Conservation (phyloP, 345 rosid species). For the Eucalyptus marginata region DNA sequence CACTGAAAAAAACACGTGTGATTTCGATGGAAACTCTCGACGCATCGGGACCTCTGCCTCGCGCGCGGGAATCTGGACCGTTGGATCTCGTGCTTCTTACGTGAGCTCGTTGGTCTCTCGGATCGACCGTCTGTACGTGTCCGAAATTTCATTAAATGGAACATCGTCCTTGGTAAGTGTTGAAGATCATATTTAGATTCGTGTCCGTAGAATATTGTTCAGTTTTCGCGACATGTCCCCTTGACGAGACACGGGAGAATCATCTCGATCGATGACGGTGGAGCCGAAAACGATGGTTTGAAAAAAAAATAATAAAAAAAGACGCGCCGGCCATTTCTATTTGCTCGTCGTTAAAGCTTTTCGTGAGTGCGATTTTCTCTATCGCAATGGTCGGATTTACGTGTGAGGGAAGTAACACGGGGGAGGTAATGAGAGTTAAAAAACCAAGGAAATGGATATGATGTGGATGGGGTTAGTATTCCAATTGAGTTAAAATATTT, state of each 20-base stretch:
- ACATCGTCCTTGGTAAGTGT: not conserved
- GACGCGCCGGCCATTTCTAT: too few relatives aligned
- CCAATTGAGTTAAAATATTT: not conserved
- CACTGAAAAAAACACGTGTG: not conserved
- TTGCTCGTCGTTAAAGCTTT: too few relatives aligned
- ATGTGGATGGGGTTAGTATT: not conserved
- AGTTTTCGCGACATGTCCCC: not conserved
- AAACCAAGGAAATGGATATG: not conserved
- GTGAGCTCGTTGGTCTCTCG: not conserved
- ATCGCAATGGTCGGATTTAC: not conserved
- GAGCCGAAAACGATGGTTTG: not conserved
- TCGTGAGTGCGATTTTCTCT: not conserved
- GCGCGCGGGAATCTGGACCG: not conserved
- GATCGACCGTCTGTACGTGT: not conserved
- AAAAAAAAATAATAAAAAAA: accelerated
- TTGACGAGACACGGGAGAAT: not conserved
- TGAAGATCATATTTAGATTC: not conserved
- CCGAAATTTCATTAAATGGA: not conserved
- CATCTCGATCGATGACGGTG: not conserved
- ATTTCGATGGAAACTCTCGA: not conserved
- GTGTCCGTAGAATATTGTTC: not conserved
- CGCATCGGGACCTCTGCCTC: not conserved
- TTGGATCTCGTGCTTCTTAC: not conserved
- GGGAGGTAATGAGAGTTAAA: accelerated
- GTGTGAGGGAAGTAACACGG: not conserved